Conservation (phyloP, 2,329 filamentous ascomycete species). For the Arthroderma sp. region DNA sequence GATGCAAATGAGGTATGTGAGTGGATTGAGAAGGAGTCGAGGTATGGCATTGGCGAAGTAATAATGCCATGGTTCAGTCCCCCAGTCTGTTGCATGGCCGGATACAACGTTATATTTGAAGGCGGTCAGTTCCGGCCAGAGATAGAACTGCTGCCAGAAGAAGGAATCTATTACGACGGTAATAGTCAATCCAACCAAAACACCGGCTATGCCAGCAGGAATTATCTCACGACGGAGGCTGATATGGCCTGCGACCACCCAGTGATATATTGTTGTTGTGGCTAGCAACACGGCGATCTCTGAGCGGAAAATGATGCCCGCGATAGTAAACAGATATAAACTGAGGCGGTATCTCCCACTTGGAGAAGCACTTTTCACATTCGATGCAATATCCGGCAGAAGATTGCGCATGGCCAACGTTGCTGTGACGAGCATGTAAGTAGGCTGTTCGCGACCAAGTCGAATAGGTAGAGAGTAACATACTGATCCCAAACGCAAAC, state of each 20-base stretch:
- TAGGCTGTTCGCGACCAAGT: slow-evolving; percentile 1
- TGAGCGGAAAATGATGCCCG: slow-evolving; percentile 75
- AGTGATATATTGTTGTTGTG: slow-evolving; percentile 51
- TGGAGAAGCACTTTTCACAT: slow-evolving; percentile 13
- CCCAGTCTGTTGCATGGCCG: slow-evolving; percentile 77
- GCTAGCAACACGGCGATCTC: slow-evolving; percentile 73
- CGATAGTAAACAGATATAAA: slow-evolving; percentile 62
- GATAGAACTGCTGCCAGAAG: slow-evolving; percentile 67
- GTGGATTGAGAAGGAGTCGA: slow-evolving; percentile 69
- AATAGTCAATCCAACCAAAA: slow-evolving; percentile 50
- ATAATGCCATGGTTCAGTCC: slow-evolving; percentile 69
- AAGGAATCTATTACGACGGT: slow-evolving; percentile 75
- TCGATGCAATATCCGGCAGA: slow-evolving; percentile 29
- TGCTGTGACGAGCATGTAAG: slow-evolving; percentile 11
- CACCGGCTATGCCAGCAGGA: slow-evolving; percentile 51
- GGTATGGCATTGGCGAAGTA: slow-evolving; percentile 77
- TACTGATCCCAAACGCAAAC: slow-evolving; percentile 82
- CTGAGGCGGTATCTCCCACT: slow-evolving; percentile 46
- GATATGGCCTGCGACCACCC: slow-evolving; percentile 40
- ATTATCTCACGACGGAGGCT: slow-evolving; percentile 44
- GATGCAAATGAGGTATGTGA: slow-evolving; percentile 42
- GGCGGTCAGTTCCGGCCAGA: slow-evolving; percentile 83
- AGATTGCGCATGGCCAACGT: slow-evolving; percentile 34
- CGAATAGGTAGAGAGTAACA: slow-evolving; percentile 21
- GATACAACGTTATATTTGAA: slow-evolving; percentile 87